Evolutionary conservation across 2,329 filamentous ascomycete species (phyloP), one percentile per base, ranked within the genome.

Genomic region (Rugonectria rugulosa): DNA sequence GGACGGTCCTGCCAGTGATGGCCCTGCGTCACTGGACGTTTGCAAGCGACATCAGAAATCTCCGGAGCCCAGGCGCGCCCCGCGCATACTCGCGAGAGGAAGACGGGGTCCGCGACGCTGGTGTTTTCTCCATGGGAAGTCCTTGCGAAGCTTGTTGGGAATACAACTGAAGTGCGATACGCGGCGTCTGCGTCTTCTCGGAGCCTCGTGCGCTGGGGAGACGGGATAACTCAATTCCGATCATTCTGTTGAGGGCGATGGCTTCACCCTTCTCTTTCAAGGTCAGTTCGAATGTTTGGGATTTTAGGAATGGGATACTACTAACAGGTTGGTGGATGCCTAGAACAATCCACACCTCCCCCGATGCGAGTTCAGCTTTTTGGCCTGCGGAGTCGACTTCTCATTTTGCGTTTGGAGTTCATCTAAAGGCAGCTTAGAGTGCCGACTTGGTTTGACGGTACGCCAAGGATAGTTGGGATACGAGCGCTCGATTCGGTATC

Each of bases 1-100:
- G 69, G 71, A 65, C 43, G 75, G 79, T 79, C 81, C 91, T 90
- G 88, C 89, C 89, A 87, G 90, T 84, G 83, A 94, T 89, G 90
- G 89, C 83, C 89, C 88, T 85, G 85, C 90, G 89, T 90, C 88
- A 90, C 74, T 73, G 76, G 81, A 86, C 88, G 90, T 85, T 82
- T 91, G 90, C 89, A 91, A 86, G 82, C 80, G 90, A 89, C 90
- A 95, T 93, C 89, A 94, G 91, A 94, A 92, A 94, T 83, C 88
- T 89, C n/a, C 90, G 87, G 85, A 77, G 72, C 76, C 71, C 49
- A 52, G 47, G 49, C 56, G 51, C 40, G 36, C 53, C 7, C 43
- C 56, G 53, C 55, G 52, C 15, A 57, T 63, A 56, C 53, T 49
- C 44, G 41, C 20, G n/a, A 53, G 53, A 49, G 61, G 57, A 59